Base-by-base conservation (phyloP, 2,329 filamentous ascomycete genomes). In the Sordariomycetes sp. region DNA sequence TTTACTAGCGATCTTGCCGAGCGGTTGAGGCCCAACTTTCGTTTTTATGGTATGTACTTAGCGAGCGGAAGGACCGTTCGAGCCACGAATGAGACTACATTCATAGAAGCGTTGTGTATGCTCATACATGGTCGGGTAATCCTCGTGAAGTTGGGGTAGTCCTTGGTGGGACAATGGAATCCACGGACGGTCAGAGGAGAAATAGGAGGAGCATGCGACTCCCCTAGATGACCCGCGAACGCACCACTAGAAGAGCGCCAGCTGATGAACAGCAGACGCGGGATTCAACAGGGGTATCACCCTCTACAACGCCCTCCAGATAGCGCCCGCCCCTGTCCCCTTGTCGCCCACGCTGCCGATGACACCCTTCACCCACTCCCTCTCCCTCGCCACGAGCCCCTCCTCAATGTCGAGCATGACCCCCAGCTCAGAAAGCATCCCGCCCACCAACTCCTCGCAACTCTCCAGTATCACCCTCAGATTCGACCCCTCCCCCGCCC, bases 361-460 rank as follows among this genome's bases (percentile, higher is more conserved):
- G 70, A 80, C 76, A 58, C 64, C 69, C 66, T 73, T 73, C 51
- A 87, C 78, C 80, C 84, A 86, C 50, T 71, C 72, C 58, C 75
- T 74, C 67, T 87, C 84, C 52, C 75, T 72, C 53, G 68, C 69
- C 56, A 81, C 67, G 4, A 80, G 77, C 62, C 82, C 80, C 53
- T 69, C 70, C 68, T 85, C 81, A 58, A 87, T 78, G 63, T 76
- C 74, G 57, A 74, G 74, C 84, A 87, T 87, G 59, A 77, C 60
- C n/a, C 67, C 67, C 60, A 87, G 69, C 70, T 87, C 84, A n/a
- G 70, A 72, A 52, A 84, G 67, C 82, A 86, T 86, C 39, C 76
- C 79, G 53, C 70, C 65, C 13, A 85, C 74, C 52, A 87, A 66
- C 17, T 63, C 64, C 24, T 72, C 66, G 57, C 76, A 80, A 2